Conservation (phyloP, 1,139 yeast species). For the Candida frijolesensis region DNA sequence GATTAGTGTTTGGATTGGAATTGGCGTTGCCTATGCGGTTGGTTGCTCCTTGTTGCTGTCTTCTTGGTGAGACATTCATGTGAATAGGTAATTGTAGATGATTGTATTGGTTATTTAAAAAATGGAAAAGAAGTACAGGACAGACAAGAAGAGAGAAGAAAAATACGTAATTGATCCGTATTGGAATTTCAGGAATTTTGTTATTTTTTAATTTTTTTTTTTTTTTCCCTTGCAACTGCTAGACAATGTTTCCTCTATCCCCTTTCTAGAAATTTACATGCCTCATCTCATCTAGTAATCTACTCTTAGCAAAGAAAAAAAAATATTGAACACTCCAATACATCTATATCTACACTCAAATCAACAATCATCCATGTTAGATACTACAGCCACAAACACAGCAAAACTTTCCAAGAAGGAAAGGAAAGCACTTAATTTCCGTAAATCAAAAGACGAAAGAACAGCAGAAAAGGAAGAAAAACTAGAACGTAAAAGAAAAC, state of each 20-base stretch:
- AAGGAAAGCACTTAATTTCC: constrained; percentile 73
- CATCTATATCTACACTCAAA: neutral
- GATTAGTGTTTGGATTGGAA: neutral
- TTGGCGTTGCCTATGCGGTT: neutral
- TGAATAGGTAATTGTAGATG: no score
- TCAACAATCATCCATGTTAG: constrained; percentile 21
- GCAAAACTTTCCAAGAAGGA: constrained; percentile 70
- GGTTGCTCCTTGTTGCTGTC: neutral
- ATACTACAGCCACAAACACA: constrained; percentile 13
- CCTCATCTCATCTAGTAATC: no score
- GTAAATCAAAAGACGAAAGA: constrained; percentile 35
- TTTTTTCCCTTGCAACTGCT: no score
- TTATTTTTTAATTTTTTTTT: constrained; percentile 1
- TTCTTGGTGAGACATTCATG: neutral
- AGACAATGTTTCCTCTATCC: no score
- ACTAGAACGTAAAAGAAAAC: constrained; percentile 15
- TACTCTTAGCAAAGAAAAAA: no score
- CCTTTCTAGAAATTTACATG: no score
- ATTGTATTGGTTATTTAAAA: no score
- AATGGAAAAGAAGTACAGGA: no score
- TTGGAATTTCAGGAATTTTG: no score
- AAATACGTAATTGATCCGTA: no score
- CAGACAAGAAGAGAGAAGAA: no score
- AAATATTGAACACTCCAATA: no score
- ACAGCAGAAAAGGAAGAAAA: constrained; percentile 23